Evolutionary conservation across 768 basidiomycete genomes (phyloP), one percentile per base, ranked within the genome.

Genomic region (Trametes maxima): DNA sequence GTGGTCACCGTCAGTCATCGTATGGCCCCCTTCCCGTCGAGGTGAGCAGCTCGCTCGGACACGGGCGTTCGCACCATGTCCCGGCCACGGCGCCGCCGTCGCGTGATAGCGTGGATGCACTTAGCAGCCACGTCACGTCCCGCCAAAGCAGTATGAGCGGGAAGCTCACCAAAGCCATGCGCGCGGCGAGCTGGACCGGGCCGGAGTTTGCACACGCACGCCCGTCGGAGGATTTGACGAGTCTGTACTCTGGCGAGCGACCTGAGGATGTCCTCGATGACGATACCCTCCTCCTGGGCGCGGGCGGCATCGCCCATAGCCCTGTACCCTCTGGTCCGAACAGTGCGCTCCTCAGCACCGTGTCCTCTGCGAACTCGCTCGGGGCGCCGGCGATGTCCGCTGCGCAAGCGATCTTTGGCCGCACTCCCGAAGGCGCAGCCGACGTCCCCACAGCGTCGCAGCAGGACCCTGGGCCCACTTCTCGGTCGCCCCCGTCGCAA

Each of bases 141-240:
- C 70, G 69, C 21, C 54, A 68, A 57, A 69, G 66, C 46, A 70
- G 72, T 33, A 57, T 65, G 54, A 62, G 68, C 44, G 71, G 75
- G 7, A 51, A 60, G 53, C 68, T 80, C 43, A 77, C 76, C 13
- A 78, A 79, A 35, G 84, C 82, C 25, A 77, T 82, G 60, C 77
- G 87, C 5, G 87, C 87, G 11, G 85, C 86, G 51, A 87, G 86
- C 67, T 88, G 86, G 87, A 86, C 84, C 0, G 85, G 76, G 12
- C 70, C 78, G 16, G 76, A 74, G 65, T 79, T 70, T 69, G 69
- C 70, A 68, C 69, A 72, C 16, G 63, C 49, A 54, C 70, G 62
- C 69, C 76, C 60, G 48, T 77, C 70, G 73, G 78, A 78, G 46
- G 78, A 79, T 44, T 73, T 79, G 65, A 75, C 70, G 43, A 80